Base-by-base conservation (phyloP, 805 yeast species). In the Naumovozyma baii region DNA sequence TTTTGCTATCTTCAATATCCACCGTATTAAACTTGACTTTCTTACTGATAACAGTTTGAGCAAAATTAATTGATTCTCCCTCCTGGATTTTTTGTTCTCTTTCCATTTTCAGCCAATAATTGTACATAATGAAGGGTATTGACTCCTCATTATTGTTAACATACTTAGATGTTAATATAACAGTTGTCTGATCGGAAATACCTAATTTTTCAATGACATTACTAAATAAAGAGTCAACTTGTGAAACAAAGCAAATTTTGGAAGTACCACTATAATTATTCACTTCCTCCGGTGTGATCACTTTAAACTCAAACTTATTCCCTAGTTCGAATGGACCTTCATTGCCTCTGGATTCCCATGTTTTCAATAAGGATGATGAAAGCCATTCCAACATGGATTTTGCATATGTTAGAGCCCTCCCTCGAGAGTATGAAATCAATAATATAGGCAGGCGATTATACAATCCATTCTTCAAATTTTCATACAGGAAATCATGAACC, bases 381-480 rank as follows among this genome's bases (percentile, higher is more conserved):
- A 92, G 82, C 97, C 97, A 92, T 64, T 92, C 98, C 20, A 90
- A 63, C 80, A 92, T 83, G 40, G 87, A 82, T 12, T 85, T 75
- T 0, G 96, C 95, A 54, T 83, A 85, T 18, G 81, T 73, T 41
- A 92, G 60, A 3, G 81, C 71, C 52, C 90, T 78, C 3, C 86
- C 76, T 18, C 92, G 94, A 0, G 87, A 78, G 50, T 77, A 79
- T 3, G 94, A 77, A n/a, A 83, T 63, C 41, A 86, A 69, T 26
- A 83, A 66, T 8, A 92, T 78, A 0, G 95, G 95, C 10, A 79
- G 72, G 26, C 68, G 67, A 4, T 59, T 55, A 37, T 39, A 50
- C 35, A 31, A 48, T 29, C 52, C 40, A 16, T 19, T 70, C 67
- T 70, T 46, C 64, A 64, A 48, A 16, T 41, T 47, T 25, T 56